phyloP scores from a whole-genome alignment of 2,329 filamentous ascomycete genomes.

The Boeremia lycopersici region DNA sequence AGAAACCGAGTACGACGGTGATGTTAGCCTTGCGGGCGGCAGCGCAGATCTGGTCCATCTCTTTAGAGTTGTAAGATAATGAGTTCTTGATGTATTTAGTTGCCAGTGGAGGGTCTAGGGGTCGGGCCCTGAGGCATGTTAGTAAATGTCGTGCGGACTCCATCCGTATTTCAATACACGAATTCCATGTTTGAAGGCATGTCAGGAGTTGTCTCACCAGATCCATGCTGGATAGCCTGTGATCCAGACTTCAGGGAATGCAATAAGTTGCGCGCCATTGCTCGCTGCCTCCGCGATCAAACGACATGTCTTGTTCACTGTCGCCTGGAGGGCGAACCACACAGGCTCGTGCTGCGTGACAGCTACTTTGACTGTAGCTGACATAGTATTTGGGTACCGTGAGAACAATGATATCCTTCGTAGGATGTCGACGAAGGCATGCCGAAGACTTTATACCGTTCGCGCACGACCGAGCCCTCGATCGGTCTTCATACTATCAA shows the following conservation, averaged over 20 bases:
- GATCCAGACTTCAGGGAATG: conserved; percentile 56
- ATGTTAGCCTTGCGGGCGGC: conserved; percentile 43
- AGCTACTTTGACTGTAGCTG: conserved; percentile 45
- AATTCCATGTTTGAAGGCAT: too few species aligned
- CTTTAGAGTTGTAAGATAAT: conserved; percentile 46
- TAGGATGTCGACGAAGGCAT: not conserved
- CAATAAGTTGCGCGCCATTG: conserved; percentile 60
- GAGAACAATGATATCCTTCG: not conserved
- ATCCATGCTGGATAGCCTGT: conserved; percentile 55
- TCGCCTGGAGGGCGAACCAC: conserved; percentile 64
- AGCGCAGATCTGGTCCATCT: conserved; percentile 52
- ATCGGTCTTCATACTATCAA: not conserved
- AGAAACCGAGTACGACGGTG: conserved; percentile 49
- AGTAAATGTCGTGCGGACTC: not conserved
- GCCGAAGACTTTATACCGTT: not conserved
- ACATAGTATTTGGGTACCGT: not conserved
- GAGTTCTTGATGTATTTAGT: conserved; percentile 55
- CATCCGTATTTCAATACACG: not conserved
- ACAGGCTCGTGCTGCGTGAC: conserved; percentile 64
- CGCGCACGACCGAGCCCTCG: not conserved
- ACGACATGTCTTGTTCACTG: conserved; percentile 62
- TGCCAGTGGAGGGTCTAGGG: conserved; percentile 50
- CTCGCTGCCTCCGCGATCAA: conserved; percentile 62
- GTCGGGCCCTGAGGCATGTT: conserved; percentile 42
- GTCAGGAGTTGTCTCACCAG: conserved; percentile 45